Percentiles rank a stretch among this genome's conserved stretches.
Evolutionary conservation across 345 rosid species (phyloP).

Genomic region (Murraya koenigii): DNA sequence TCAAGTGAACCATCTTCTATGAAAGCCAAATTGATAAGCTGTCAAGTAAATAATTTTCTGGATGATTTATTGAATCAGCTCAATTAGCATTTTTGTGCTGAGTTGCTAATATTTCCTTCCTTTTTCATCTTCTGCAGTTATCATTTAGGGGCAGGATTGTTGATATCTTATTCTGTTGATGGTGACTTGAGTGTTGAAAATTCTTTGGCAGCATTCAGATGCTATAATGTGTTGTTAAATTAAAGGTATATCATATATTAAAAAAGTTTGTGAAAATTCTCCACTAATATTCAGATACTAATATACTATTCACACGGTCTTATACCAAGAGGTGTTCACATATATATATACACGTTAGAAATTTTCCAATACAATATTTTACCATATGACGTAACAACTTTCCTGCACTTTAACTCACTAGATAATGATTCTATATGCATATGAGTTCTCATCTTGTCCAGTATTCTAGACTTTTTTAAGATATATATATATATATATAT

Average conservation of each 20-base stretch:
- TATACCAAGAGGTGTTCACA: background rate
- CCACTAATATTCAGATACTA: background rate
- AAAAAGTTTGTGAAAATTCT: background rate
- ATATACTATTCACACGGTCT: background rate
- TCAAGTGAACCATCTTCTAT: background rate
- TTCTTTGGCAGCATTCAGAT: conserved; percentile 85
- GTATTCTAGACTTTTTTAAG: no score
- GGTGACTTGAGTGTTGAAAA: conserved; percentile 62
- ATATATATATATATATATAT: no score
- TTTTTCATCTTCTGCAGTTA: conserved; percentile 37
- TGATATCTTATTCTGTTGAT: conserved; percentile 50
- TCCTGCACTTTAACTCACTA: no score
- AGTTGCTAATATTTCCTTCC: conserved; percentile 13
- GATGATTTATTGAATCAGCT: background rate
- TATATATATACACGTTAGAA: no score
- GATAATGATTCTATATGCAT: no score
- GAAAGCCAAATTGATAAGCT: background rate
- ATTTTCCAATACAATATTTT: no score
- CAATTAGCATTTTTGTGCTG: background rate
- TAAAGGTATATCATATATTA: conserved; percentile 48
- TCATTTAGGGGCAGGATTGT: conserved; percentile 67
- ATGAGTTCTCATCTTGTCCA: no score
- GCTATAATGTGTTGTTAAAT: conserved; percentile 78
- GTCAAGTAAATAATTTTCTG: background rate
- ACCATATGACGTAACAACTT: no score